Conservation (phyloP, 1,284 basidiomycete genomes). For the Volvariella volvacea region DNA sequence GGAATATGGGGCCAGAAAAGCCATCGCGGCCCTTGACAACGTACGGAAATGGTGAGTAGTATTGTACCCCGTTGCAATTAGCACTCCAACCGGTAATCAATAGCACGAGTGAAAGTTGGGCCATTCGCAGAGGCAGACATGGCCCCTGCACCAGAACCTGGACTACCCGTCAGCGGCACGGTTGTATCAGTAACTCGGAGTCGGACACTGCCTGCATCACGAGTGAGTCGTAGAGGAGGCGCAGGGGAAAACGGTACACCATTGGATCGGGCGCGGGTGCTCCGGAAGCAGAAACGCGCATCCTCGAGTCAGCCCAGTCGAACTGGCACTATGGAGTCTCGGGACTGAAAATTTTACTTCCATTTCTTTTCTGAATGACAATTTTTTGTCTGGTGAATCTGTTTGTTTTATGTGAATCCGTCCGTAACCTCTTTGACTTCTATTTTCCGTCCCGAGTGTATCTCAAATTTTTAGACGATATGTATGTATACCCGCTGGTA, state of each 20-base stretch:
- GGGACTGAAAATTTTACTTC: neutral
- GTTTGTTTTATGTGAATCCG: no score
- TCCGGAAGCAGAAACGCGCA: constrained; percentile 42
- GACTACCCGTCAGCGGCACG: constrained; percentile 7
- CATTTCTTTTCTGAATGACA: neutral
- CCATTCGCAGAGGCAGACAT: constrained; percentile 22
- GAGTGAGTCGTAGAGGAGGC: constrained; percentile 13
- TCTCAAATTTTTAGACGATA: no score
- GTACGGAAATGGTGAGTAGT: neutral
- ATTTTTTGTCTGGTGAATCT: neutral
- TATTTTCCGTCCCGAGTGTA: no score
- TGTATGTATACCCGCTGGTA: no score
- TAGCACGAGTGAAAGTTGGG: constrained; percentile 3
- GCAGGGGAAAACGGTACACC: neutral
- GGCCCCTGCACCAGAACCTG: constrained; percentile 37
- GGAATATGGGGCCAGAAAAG: neutral
- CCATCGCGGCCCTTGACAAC: neutral
- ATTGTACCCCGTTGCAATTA: neutral
- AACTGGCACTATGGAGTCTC: neutral
- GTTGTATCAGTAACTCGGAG: constrained; percentile 46
- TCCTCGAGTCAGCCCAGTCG: constrained; percentile 2
- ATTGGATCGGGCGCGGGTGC: constrained; percentile 33
- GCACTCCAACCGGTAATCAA: constrained; percentile 5
- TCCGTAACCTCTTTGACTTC: no score
- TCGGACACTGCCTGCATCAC: constrained; percentile 48